Base-by-base conservation (phyloP, 768 basidiomycete species). In the Hygrophoropsis aurantiaca region DNA sequence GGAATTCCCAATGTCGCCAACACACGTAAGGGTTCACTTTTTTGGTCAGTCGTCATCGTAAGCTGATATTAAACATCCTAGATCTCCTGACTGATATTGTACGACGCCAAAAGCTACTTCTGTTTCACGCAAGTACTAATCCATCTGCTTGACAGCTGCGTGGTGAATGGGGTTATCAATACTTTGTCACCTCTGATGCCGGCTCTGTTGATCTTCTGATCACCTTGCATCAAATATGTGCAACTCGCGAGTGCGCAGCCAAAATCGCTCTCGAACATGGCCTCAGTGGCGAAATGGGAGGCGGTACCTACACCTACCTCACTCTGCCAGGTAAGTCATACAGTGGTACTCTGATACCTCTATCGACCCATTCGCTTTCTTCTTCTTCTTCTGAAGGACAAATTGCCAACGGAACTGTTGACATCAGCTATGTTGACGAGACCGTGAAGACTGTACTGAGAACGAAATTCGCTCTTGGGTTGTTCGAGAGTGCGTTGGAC, bases 181-280 rank as follows among this genome's bases (percentile, higher is more conserved):
- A 82, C 55, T 83, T 77, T 70, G 83, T 85, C 9, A 84, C 80
- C 0, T 65, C 72, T 16, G 84, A 85, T 57, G 80, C 84, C 16
- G 82, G 83, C 2, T 76, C 81, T 3, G 71, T 82, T 5, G 83
- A 85, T 52, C 64, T 84, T 4, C 68, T 84, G 44, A 75, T 79
- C 42, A 76, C 59, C 9, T 56, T 75, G 1, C 83, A 85, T 51
- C 73, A 71, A 1, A 74, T 75, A 5, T 84, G 83, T 52, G 74
- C 74, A n/a, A 78, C 78, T 2, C 68, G 82, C 24, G 80, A 82
- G 53, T 84, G 83, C 48, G 77, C 81, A 0, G 84, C 84, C 0
- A 80, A 81, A 54, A 62, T 68, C 4, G 69, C 74, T 2, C 60
- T 83, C 2, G 78, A 81, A 47, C 81, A 79, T 51, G 77, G 78